Evolutionary conservation across 257 asterid genomes (phyloP).

Genomic region (Gentiana straminea): DNA sequence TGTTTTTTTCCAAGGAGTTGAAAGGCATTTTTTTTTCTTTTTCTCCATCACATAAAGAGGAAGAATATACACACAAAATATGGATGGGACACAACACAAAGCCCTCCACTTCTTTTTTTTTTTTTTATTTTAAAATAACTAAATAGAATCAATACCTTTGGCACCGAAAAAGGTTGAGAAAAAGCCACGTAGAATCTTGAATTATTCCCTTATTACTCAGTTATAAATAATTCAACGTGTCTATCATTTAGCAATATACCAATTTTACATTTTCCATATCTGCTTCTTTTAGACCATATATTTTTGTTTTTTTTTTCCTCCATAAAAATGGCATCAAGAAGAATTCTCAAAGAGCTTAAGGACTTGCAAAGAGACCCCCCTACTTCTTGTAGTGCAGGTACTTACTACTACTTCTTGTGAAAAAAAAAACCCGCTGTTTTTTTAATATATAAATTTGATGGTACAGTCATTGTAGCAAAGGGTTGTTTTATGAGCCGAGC

Average conservation of each 20-base stretch:
- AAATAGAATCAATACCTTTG: constrained; percentile 5
- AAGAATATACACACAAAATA: constrained; percentile 6
- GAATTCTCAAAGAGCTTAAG: constrained; percentile 75
- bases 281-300: constrained; percentile 1
- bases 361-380: constrained; percentile 94
- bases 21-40: not conserved
- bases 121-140: no score
- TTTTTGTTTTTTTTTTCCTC: not conserved
- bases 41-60: constrained; percentile 4
- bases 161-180: not conserved
- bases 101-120: constrained; percentile 2
- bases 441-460: no score
- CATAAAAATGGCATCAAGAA: constrained; percentile 62
- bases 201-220: not conserved
- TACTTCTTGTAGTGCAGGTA: constrained; percentile 91
- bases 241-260: constrained; percentile 7
- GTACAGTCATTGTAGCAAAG: no score
- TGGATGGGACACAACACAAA: constrained; percentile 2
- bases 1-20: not conserved
- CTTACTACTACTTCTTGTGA: not conserved
- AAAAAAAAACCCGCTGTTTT: no score
- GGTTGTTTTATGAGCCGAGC: no score
- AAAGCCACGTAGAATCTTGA: no score
- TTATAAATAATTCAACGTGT: no score
- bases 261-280: not conserved